Base-by-base conservation (phyloP, 2,329 filamentous ascomycete genomes). In the Botryotinia narcissicola region DNA sequence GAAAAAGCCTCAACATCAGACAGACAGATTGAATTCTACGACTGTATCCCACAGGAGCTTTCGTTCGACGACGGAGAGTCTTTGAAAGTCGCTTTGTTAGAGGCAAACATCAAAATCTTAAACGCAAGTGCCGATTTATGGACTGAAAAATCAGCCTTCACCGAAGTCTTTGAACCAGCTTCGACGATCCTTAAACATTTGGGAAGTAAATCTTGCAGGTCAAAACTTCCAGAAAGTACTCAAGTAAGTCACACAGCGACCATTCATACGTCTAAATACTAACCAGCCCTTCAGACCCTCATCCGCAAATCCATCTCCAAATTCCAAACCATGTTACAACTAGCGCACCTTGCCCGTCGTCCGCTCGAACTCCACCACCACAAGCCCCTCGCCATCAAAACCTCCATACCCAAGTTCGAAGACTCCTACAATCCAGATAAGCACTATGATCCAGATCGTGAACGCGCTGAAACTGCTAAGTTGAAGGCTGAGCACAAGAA, bases 361-460 rank as follows among this genome's bases (percentile, higher is more conserved):
- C 93, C 94, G 2, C 89, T 98, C 44, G 89, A 94, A 79, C 89
- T 99, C 4, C 96, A 99, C 84, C 88, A 96, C 83, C 96, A 99
- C 86, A 88, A 88, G 0, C 94, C 95, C 0, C 87, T 97, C 4
- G 91, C 96, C 35, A 97, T 98, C 85, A 95, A 95, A 82, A 91
- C 90, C 12, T 91, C 89, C 74, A 90, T 98, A 64, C 96, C 96
- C 83, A 97, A 97, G 83, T 99, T 98, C 84, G 96, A 98, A 84
- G 95, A 98, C 81, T 88, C 89, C 73, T 99, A 94, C 88, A 96
- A 97, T 82, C 96, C 96, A 4, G 90, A 93, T 85, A 95, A 94
- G 84, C 96, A 98, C 87, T 98, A 99, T 88, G 97, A 99, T 81
- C 94, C 94, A 0, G 93, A 99, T 83, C 91, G 91, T 78, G 94